phyloP scores from a whole-genome alignment of 1,284 basidiomycete genomes.

The Golubevia pallescens region DNA sequence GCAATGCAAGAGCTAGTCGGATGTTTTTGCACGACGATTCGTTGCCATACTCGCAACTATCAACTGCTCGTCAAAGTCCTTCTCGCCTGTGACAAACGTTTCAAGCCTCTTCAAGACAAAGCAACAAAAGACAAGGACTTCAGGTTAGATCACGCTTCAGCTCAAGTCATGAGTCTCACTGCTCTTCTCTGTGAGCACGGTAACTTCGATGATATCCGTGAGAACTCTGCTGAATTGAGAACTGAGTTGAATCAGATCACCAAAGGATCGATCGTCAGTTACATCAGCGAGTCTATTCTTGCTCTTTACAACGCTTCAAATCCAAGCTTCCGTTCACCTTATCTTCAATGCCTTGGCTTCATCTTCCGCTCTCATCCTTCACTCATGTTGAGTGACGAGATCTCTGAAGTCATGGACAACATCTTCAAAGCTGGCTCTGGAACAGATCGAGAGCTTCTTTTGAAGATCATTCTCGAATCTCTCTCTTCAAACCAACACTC shows the following conservation, averaged over 20 bases:
- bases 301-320: slow-evolving; percentile 74
- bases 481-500: neutral
- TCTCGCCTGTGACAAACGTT: slow-evolving; percentile 67
- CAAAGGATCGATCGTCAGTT: slow-evolving; percentile 77
- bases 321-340: slow-evolving; percentile 70
- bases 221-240: neutral
- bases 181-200: slow-evolving; percentile 82
- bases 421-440: slow-evolving; percentile 77
- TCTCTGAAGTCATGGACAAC: slow-evolving; percentile 83
- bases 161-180: slow-evolving; percentile 37
- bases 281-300: slow-evolving; percentile 78
- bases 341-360: slow-evolving; percentile 81
- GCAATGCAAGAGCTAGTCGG: slow-evolving; percentile 80
- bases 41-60: slow-evolving; percentile 84
- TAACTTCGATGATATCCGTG: slow-evolving; percentile 79
- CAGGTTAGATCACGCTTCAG: slow-evolving; percentile 29
- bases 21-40: slow-evolving; percentile 85
- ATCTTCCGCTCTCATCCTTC: slow-evolving; percentile 90
- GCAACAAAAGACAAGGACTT: slow-evolving; percentile 22
- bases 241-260: slow-evolving; percentile 72
- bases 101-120: slow-evolving; percentile 16
- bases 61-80: slow-evolving; percentile 76
- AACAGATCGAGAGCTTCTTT: slow-evolving; percentile 75
- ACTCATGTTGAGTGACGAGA: slow-evolving; percentile 79
- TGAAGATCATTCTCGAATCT: slow-evolving; percentile 83